Evolutionary conservation across 805 yeast species (phyloP).

Genomic region (Ogataea thermomethanolica): DNA sequence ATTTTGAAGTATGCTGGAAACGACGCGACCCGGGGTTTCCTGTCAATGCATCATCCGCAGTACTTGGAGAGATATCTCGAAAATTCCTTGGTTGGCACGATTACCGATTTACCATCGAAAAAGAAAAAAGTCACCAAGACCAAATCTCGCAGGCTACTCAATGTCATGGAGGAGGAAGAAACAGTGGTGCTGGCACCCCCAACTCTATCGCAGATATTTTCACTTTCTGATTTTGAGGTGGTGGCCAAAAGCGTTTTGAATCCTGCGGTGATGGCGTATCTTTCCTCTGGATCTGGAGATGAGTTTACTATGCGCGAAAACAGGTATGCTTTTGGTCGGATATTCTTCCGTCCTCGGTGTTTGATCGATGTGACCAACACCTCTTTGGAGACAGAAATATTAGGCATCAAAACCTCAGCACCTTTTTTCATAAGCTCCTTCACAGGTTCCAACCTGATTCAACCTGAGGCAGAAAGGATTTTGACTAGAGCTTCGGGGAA

Average conservation of each 20-base stretch:
- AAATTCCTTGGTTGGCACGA: constrained; percentile 36
- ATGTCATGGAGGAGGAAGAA: constrained; percentile 20
- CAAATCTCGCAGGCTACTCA: constrained; percentile 31
- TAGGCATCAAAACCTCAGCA: constrained; percentile 57
- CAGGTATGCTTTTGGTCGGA: constrained; percentile 76
- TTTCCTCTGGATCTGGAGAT: constrained; percentile 84
- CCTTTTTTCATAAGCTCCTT: constrained; percentile 92
- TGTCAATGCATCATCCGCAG: constrained; percentile 26
- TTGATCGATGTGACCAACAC: constrained; percentile 70
- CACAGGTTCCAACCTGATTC: constrained; percentile 81
- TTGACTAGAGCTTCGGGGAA: constrained; percentile 69
- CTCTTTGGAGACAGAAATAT: constrained; percentile 57
- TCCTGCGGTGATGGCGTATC: constrained; percentile 80
- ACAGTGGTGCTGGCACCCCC: constrained; percentile 53
- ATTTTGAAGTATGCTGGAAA: constrained; percentile 46
- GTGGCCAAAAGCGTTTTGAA: constrained; percentile 75
- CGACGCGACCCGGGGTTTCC: constrained; percentile 41
- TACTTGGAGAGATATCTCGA: constrained; percentile 25
- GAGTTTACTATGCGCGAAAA: constrained; percentile 84
- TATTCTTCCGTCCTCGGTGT: constrained; percentile 79
- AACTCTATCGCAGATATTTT: constrained; percentile 60
- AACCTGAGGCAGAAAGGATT: constrained; percentile 81
- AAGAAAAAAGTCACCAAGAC: constrained; percentile 27
- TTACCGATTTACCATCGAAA: constrained; percentile 24
- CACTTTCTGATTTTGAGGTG: constrained; percentile 78